Conservation (phyloP, 78 protist genomes). For the Chrysochromulina tobinii region DNA sequence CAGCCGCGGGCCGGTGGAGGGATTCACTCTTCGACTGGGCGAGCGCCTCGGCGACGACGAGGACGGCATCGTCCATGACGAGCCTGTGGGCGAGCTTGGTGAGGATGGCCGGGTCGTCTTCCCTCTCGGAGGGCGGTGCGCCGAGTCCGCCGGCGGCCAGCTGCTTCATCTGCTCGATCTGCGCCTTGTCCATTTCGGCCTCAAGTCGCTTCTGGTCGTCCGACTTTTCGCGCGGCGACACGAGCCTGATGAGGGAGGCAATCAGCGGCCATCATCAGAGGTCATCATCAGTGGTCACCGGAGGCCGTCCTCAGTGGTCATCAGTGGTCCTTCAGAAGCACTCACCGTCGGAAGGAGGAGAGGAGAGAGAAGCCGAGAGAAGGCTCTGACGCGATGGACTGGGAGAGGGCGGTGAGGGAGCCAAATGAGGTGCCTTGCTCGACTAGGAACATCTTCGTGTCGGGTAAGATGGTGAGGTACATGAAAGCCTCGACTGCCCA, state of each 20-base stretch:
- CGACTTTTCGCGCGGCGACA: neutral
- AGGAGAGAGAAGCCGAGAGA: too few species aligned
- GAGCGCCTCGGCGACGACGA: neutral
- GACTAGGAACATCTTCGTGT: neutral
- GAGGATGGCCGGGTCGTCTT: neutral
- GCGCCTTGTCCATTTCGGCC: neutral
- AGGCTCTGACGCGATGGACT: neutral
- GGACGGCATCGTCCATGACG: neutral
- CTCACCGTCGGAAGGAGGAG: too few species aligned
- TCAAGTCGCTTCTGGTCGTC: slow-evolving; percentile 11
- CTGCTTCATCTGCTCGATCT: slow-evolving; percentile 25
- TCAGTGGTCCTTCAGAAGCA: too few species aligned
- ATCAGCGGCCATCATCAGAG: too few species aligned
- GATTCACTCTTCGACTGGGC: neutral
- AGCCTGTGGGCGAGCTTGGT: neutral
- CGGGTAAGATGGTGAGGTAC: neutral
- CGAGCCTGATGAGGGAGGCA: neutral
- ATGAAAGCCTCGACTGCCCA: slow-evolving; percentile 14
- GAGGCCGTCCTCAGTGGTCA: too few species aligned
- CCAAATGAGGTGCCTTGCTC: neutral
- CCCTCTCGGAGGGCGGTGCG: neutral
- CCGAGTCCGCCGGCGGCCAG: slow-evolving; percentile 11
- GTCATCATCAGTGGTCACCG: too few species aligned
- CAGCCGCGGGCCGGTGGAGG: neutral
- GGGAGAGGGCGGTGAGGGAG: neutral